Evolutionary conservation across 1,284 basidiomycete genomes (phyloP), one percentile per base, ranked within the genome.

Genomic region (Lignosus rhinocerotis): DNA sequence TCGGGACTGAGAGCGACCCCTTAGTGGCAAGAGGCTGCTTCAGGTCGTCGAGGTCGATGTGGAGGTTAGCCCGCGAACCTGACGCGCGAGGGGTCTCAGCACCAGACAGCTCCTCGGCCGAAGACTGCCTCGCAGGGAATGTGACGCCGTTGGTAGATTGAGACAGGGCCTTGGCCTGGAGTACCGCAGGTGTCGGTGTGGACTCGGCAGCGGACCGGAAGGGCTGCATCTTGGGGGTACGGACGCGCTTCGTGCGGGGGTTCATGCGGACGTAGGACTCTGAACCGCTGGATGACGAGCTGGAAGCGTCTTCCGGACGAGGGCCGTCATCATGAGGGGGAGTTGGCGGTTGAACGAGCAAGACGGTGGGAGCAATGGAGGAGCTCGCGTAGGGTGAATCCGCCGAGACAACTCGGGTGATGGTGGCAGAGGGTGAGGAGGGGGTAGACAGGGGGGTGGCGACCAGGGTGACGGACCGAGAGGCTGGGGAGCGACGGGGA

Each of bases 401-500:
- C 25, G 55, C 53, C 0, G 63, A 56, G 17, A 64, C 53, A 19
- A 64, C 62, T 36, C 51, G 60, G 33, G 60, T 63, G 39, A 64
- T 64, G 39, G 67, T 61, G 34, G 66, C 60, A 34, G 59, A 51
- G 3, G 61, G 61, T 11, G 63, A 56, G 21, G 61, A 50, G 6
- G 55, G 62, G 2, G 64, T 55, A 17, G 51, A 43, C 10, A 30
- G n/a, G 16, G 43, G 30, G 8, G 41, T 19, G n/a, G 17, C 16
- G 16, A 11, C 36, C 36, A 39, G 14, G 7, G 36, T 14, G 3
- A 39, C 34, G 17, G 51, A 11, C 25, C 44, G 47, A 46, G 56
- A 49, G 32, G 51, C 31, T 25, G 74, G 64, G 5, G 71, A 65
- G 51, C 83, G 74, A 31, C 83, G 78, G 36, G 84, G 84, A 44